Evolutionary conservation across 108 stramenopile species (phyloP).

Genomic region (Bacterosira constricta): DNA sequence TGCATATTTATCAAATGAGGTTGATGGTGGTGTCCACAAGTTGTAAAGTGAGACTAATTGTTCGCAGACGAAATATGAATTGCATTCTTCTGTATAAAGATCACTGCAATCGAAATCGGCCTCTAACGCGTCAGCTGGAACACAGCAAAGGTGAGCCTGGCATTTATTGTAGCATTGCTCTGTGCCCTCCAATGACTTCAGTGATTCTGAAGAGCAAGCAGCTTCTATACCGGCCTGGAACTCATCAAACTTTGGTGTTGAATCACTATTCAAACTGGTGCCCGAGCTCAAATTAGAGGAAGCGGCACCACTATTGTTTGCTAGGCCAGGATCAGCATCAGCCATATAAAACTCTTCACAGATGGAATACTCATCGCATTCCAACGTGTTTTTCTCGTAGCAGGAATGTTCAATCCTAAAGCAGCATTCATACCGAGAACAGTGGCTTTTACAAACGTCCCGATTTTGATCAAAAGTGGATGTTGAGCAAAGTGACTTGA

Average conservation of each 20-base stretch:
- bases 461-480: neutral
- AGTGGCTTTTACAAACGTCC: no score
- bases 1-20: slow-evolving; percentile 3
- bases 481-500: neutral
- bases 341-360: neutral
- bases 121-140: neutral
- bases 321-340: neutral
- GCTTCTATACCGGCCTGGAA: neutral
- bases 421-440: neutral
- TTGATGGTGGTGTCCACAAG: slow-evolving; percentile 14
- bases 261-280: neutral
- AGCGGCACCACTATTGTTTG: neutral
- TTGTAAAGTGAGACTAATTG: slow-evolving; percentile 7
- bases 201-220: slow-evolving; percentile 9
- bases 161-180: slow-evolving; percentile 22
- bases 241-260: neutral
- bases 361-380: neutral
- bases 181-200: slow-evolving; percentile 4
- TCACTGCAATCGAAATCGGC: slow-evolving; percentile 4
- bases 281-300: neutral
- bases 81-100: slow-evolving; percentile 8
- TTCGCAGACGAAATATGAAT: slow-evolving; percentile 1
- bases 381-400: neutral
- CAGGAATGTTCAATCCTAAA: neutral
- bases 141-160: slow-evolving; percentile 16